A percentile compares a stretch with the other conserved stretches of the same genome.
Evolutionary conservation across 225 moss, liverwort and hornwort species (phyloP).

Genomic region (Polytrichum formosum): DNA sequence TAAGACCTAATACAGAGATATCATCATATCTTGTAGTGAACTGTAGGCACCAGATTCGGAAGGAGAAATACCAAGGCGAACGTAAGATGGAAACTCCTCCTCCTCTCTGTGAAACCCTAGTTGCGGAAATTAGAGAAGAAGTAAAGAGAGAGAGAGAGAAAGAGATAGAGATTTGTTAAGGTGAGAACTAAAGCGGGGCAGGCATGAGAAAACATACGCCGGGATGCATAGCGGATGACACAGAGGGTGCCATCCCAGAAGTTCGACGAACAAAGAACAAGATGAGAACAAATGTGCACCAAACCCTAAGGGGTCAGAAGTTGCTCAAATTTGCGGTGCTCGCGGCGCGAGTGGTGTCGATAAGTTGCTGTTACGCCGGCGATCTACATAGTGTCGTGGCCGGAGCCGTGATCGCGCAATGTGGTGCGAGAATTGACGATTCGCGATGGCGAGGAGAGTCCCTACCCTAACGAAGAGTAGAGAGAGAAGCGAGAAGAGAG

Average conservation of each 20-base stretch:
- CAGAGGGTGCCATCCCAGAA: not conserved
- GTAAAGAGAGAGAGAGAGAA: not conserved
- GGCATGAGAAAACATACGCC: not conserved
- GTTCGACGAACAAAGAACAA: not conserved
- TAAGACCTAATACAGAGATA: not conserved
- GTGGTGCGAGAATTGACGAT: conserved; percentile 1
- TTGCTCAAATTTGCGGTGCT: not conserved
- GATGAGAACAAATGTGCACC: not conserved
- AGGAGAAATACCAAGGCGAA: not conserved
- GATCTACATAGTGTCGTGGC: not conserved
- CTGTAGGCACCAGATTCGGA: not conserved
- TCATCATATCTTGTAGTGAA: not conserved
- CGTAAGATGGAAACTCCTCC: not conserved
- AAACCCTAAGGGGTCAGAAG: not conserved
- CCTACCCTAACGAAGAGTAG: not conserved
- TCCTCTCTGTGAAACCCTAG: conserved; percentile 5
- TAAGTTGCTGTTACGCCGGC: not conserved
- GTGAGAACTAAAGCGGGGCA: not conserved
- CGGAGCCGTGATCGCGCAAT: not conserved
- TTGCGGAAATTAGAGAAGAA: not conserved
- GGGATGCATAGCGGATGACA: not conserved
- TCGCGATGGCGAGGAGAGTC: not conserved
- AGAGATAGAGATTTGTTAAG: not conserved
- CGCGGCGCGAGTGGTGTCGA: not conserved
- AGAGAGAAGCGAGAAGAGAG: too few relatives aligned